Base-by-base conservation (phyloP, 768 basidiomycete species). In the Chalciporus sphaerocephalus region DNA sequence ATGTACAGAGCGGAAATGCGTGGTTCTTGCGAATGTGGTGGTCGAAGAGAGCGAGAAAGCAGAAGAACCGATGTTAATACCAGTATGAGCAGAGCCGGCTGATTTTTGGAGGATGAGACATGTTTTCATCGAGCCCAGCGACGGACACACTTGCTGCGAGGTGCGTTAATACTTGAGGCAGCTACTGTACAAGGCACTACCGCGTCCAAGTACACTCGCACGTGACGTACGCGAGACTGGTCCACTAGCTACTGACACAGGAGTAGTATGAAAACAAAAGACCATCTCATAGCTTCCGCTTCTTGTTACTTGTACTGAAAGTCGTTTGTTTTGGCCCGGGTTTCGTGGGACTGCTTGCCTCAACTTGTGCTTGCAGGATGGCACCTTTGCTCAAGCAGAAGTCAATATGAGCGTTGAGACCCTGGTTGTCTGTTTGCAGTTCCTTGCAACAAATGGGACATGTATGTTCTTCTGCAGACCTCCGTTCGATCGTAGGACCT, bases 341-440 rank as follows among this genome's bases (percentile, higher is more conserved):
- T 35, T 61, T 58, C 47, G 35, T 53, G 9, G 56, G 53, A 41
- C 55, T 59, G 33, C 40, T 51, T 5, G 59, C 59, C 42, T 60
- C 56, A 0, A 54, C 58, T 45, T 87, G 85, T 0, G 87, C 87
- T 56, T 87, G 78, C 47, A 76, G 68, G 50, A 95, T 92, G 2
- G 81, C 86, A 18, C 76, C 78, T 47, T 80, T 79, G 60, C 88
- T 93, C 40, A 96, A 64, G 58, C 93, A 96, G 56, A 83, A 87
- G 64, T 96, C 92, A 35, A 96, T 74, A 57, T 96, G 92, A n/a
- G 79, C 72, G 59, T 96, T 95, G 25, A 96, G 66, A 5, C 78
- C 83, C 38, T 76, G 72, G 59, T 96, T 96, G 61, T 91, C 82
- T 1, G 76, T 80, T 48, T 75, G 68, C 43, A 92, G 61, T 11